These are phyloP conservation scores for Globisporangium canariense DNA, from an alignment of 352 stramenopile genomes.

Conservation along the genomic window DNA sequence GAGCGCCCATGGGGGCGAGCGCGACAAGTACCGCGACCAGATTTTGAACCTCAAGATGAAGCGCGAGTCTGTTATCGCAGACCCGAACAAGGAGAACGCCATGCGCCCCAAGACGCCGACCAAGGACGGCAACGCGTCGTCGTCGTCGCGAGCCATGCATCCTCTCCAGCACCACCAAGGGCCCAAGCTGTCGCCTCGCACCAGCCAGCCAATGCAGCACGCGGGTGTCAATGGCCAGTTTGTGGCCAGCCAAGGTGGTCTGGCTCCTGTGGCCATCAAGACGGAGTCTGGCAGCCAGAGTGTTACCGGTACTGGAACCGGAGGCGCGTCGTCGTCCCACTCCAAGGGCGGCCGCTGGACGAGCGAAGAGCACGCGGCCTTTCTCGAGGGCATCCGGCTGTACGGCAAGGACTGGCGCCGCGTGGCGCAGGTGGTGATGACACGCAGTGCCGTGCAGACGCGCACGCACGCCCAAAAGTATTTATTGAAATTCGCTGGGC, in stretches of 20 bases:
- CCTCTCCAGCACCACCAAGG: slow-evolving; percentile 6
- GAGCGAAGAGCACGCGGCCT: slow-evolving; percentile 81
- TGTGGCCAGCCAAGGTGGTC: neutral
- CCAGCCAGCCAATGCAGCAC: slow-evolving; percentile 14
- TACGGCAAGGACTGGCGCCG: slow-evolving; percentile 87
- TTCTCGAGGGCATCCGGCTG: slow-evolving; percentile 83
- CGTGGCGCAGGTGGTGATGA: slow-evolving; percentile 79
- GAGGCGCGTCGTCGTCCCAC: slow-evolving; percentile 14
- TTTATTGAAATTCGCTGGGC: slow-evolving; percentile 90
- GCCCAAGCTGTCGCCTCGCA: slow-evolving; percentile 25
- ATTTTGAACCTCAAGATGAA: slow-evolving; percentile 81
- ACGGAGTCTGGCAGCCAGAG: slow-evolving; percentile 8
- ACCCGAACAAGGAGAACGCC: slow-evolving; percentile 80
- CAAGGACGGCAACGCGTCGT: slow-evolving; percentile 1
- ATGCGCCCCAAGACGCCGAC: slow-evolving; percentile 46
- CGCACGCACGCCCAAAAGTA: slow-evolving; percentile 90
- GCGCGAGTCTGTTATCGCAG: slow-evolving; percentile 81
- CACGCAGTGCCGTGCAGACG: slow-evolving; percentile 84
- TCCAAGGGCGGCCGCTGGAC: slow-evolving; percentile 87
- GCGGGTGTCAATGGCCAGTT: neutral
- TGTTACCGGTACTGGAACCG: neutral
- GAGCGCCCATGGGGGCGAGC: slow-evolving; percentile 69
- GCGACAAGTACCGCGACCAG: slow-evolving; percentile 84
- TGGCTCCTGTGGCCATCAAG: slow-evolving; percentile 15
- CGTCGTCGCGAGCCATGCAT: slow-evolving; percentile 1